Percentiles rank a stretch among this genome's conserved stretches.
These are phyloP conservation scores for Cytospora chrysosperma DNA, from an alignment of 2,329 filamentous ascomycete species.

Conservation along the genomic window DNA sequence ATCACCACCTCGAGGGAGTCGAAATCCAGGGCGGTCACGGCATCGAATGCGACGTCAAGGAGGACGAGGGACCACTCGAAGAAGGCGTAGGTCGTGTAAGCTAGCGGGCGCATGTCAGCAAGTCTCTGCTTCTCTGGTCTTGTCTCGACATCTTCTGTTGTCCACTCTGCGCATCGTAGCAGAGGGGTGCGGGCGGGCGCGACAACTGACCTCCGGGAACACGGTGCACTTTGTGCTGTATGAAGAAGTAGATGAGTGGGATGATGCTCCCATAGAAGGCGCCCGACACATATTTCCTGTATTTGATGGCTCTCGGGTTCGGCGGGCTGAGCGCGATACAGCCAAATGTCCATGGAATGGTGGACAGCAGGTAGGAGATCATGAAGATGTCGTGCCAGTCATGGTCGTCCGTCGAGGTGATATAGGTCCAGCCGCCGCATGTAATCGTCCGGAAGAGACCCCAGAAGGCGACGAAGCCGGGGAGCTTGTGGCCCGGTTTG, in stretches of 20 bases:
- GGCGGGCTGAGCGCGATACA: conserved; percentile 85
- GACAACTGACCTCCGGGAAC: conserved; percentile 79
- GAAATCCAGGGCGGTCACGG: conserved; percentile 91
- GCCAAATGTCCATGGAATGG: conserved; percentile 90
- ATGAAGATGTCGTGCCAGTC: conserved; percentile 99
- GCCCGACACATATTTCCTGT: conserved; percentile 79
- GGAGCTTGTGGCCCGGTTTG: conserved; percentile 69
- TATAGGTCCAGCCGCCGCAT: conserved; percentile 97
- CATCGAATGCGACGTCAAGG: conserved; percentile 94
- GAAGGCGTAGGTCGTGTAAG: conserved; percentile 96
- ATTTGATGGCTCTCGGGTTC: conserved; percentile 79
- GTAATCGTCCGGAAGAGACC: conserved; percentile 88
- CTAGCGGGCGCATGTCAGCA: conserved; percentile 46
- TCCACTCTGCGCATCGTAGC: neutral
- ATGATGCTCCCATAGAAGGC: conserved; percentile 90
- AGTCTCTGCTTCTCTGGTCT: neutral
- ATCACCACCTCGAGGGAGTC: conserved; percentile 82
- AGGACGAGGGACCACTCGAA: conserved; percentile 96
- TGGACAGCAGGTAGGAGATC: conserved; percentile 95
- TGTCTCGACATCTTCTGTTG: neutral
- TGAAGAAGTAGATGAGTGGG: conserved; percentile 93
- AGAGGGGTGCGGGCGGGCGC: neutral
- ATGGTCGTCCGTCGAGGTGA: conserved; percentile 97
- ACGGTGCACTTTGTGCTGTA: conserved; percentile 96
- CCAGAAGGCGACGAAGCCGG: conserved; percentile 76